Conservation (phyloP, 768 basidiomycete genomes). For the Strobilomyces echinocephalus region DNA sequence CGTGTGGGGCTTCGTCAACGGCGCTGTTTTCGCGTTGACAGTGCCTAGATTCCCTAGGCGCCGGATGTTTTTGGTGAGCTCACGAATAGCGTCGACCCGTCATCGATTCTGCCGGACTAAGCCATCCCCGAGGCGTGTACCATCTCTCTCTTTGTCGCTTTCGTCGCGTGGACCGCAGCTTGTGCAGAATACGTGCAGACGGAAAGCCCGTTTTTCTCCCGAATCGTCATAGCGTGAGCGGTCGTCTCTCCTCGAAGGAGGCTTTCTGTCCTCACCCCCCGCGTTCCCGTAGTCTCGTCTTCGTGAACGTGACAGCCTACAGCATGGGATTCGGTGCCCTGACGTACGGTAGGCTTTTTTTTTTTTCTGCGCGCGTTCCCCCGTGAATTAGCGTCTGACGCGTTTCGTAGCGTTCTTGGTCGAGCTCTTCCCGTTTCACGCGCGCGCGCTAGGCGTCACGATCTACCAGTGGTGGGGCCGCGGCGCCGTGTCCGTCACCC, state of each 20-base stretch:
- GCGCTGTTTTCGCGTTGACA: not conserved
- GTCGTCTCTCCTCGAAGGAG: not conserved
- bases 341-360: conserved; percentile 4
- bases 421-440: conserved; percentile 63
- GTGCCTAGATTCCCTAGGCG: conserved; percentile 2
- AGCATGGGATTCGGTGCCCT: conserved; percentile 1
- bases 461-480: conserved; percentile 58
- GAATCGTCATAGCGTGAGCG: conserved; percentile 12
- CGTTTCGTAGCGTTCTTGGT: conserved; percentile 52
- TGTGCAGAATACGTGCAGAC: conserved; percentile 17
- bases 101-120: not conserved
- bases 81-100: too few relatives aligned
- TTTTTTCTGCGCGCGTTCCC: not conserved
- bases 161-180: conserved; percentile 18
- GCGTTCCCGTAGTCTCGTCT: conserved; percentile 11
- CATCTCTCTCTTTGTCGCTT: conserved; percentile 11
- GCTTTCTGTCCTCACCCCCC: not conserved
- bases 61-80: conserved; percentile 11
- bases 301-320: conserved; percentile 6
- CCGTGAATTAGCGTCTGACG: not conserved
- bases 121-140: conserved; percentile 5
- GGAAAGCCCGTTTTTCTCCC: conserved; percentile 4
- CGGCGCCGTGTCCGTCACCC: conserved; percentile 18
- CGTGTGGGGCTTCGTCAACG: not conserved
- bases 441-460: conserved; percentile 56